Conservation (phyloP, 805 yeast species). For the Starmerella floricola region DNA sequence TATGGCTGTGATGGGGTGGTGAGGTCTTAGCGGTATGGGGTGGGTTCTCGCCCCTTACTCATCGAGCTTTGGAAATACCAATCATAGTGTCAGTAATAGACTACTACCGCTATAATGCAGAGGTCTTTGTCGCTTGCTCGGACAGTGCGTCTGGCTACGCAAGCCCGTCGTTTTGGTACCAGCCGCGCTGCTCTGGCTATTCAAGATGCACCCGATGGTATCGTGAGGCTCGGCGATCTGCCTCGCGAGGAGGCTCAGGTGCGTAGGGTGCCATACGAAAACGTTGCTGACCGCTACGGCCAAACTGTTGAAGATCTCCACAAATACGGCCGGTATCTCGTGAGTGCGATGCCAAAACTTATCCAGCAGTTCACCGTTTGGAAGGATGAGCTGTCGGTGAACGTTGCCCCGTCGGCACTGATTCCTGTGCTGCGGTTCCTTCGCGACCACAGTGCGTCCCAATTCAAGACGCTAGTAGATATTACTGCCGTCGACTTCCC, state of each 20-base stretch:
- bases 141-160: constrained; percentile 5
- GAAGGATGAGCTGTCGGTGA: constrained; percentile 76
- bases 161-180: constrained; percentile 4
- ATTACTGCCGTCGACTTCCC: constrained; percentile 84
- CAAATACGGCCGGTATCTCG: constrained; percentile 67
- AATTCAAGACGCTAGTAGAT: constrained; percentile 66
- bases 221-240: constrained; percentile 21
- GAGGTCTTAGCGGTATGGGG: too few relatives aligned
- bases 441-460: constrained; percentile 67
- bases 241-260: constrained; percentile 28
- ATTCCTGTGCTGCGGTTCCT: constrained; percentile 60
- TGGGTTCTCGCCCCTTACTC: neutral
- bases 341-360: constrained; percentile 67
- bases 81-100: neutral
- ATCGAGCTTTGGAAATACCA: neutral
- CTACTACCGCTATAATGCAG: constrained; percentile 3
- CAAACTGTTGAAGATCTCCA: constrained; percentile 61
- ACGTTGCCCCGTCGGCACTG: constrained; percentile 63
- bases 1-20: too few relatives aligned
- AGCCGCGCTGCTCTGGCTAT: constrained; percentile 6
- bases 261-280: constrained; percentile 29
- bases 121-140: constrained; percentile 9
- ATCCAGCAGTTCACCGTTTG: constrained; percentile 77
- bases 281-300: constrained; percentile 66
- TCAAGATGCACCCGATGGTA: constrained; percentile 29